phyloP scores from a whole-genome alignment of 352 stramenopile genomes.

The Lagenidium giganteum region DNA sequence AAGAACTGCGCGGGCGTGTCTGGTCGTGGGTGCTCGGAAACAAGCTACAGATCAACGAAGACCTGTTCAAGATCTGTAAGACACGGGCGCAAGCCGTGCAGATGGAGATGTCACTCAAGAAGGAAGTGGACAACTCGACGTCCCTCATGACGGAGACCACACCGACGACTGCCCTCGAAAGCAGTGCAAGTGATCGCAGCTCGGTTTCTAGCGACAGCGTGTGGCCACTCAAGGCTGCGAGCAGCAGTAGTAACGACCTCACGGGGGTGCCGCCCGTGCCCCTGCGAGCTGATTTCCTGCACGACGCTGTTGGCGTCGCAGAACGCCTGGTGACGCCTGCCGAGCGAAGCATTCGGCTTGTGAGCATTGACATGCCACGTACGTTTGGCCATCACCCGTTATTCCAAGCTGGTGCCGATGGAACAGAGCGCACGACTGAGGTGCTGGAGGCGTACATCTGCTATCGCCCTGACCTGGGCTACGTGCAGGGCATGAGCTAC shows the following conservation, averaged over 20 bases:
- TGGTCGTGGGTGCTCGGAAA: conserved; percentile 83
- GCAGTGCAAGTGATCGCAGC: conserved; percentile 4
- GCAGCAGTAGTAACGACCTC: conserved; percentile 22
- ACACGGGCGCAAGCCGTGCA: conserved; percentile 61
- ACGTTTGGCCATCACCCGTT: conserved; percentile 80
- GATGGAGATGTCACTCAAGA: conserved; percentile 71
- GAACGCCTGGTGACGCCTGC: conserved; percentile 77
- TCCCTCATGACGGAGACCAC: neutral
- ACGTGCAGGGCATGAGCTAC: conserved; percentile 88
- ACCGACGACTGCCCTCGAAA: conserved; percentile 7
- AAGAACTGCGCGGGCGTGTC: conserved; percentile 72
- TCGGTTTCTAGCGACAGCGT: conserved; percentile 1
- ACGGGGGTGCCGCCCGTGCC: too few relatives aligned
- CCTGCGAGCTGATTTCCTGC: conserved; percentile 30
- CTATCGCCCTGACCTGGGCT: conserved; percentile 80
- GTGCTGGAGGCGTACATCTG: conserved; percentile 85
- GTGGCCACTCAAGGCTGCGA: conserved; percentile 15
- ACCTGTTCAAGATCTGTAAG: conserved; percentile 83
- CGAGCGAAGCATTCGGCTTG: conserved; percentile 79
- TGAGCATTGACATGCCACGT: conserved; percentile 80
- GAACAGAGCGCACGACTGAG: conserved; percentile 66
- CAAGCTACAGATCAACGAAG: conserved; percentile 79
- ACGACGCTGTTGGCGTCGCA: conserved; percentile 67
- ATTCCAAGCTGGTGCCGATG: conserved; percentile 69
- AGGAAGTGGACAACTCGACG: conserved; percentile 37